These are phyloP conservation scores for Sporothrix schenckii DNA, from an alignment of 2,329 filamentous ascomycete species.

Conservation along the genomic window DNA sequence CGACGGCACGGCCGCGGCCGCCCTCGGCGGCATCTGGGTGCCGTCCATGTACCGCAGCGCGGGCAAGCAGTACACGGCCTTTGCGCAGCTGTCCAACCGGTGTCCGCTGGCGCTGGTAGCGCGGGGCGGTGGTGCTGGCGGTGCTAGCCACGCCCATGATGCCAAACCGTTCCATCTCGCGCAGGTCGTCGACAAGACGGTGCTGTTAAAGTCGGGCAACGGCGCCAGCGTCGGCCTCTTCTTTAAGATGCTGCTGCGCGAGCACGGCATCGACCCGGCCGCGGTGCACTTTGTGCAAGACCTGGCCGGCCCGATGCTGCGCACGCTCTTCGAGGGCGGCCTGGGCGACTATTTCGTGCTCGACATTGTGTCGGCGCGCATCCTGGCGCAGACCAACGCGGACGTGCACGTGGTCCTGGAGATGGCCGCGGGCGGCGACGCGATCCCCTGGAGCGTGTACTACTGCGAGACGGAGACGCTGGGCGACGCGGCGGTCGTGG, in stretches of 20 bases:
- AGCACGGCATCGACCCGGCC: slow-evolving; percentile 31
- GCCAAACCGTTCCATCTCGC: slow-evolving; percentile 23
- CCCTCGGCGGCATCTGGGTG: slow-evolving; percentile 34
- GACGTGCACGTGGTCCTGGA: slow-evolving; percentile 30
- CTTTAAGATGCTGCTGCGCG: slow-evolving; percentile 34
- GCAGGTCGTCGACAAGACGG: slow-evolving; percentile 30
- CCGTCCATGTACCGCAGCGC: slow-evolving; percentile 33
- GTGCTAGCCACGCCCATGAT: too few species aligned
- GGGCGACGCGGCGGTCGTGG: slow-evolving; percentile 20
- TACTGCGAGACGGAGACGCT: slow-evolving; percentile 29
- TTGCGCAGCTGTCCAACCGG: slow-evolving; percentile 34
- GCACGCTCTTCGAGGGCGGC: slow-evolving; percentile 30
- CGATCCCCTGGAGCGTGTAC: slow-evolving; percentile 35
- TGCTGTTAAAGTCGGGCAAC: slow-evolving; percentile 33
- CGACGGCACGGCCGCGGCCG: slow-evolving; percentile 36
- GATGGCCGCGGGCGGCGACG: slow-evolving; percentile 27
- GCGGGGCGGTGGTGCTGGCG: background rate
- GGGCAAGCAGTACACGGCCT: slow-evolving; percentile 30
- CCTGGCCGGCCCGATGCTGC: slow-evolving; percentile 32
- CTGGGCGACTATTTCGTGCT: slow-evolving; percentile 34
- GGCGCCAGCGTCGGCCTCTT: slow-evolving; percentile 34
- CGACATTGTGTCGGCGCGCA: slow-evolving; percentile 32
- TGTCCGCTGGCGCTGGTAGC: slow-evolving; percentile 30
- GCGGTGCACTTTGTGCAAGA: slow-evolving; percentile 33
- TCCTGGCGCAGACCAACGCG: slow-evolving; percentile 28